phyloP scores from a whole-genome alignment of 305 asterid genomes.

The Fraxinus albicans region DNA sequence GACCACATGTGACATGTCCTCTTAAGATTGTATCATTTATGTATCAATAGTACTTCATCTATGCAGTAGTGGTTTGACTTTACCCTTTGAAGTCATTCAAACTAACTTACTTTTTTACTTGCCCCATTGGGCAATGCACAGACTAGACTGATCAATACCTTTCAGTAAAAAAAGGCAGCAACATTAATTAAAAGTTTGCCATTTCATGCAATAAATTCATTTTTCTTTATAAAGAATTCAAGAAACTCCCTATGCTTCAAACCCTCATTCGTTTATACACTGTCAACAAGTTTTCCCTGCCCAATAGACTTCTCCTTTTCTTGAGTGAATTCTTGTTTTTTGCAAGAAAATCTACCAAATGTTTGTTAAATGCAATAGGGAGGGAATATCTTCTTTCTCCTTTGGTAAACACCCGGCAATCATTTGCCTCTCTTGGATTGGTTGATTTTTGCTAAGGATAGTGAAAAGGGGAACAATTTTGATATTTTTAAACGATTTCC shows the following conservation, averaged over 20 bases:
- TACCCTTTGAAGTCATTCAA: conserved; percentile 8
- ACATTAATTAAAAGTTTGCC: conserved; percentile 14
- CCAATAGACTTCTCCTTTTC: conserved; percentile 29
- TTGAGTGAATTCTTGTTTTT: conserved; percentile 11
- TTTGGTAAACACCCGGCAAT: conserved; percentile 13
- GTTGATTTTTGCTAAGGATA: conserved; percentile 6
- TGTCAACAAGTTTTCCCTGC: conserved; percentile 12
- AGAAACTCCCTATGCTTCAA: conserved; percentile 1
- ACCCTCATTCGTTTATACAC: conserved; percentile 17
- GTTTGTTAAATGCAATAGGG: conserved; percentile 6
- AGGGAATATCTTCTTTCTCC: conserved; percentile 27
- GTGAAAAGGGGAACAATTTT: not conserved
- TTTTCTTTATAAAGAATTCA: not conserved
- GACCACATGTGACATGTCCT: not conserved
- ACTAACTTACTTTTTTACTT: conserved; percentile 3
- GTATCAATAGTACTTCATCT: not conserved
- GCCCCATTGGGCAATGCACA: conserved; percentile 32
- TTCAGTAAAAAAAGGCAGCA: conserved; percentile 28
- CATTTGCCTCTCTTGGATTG: conserved; percentile 22
- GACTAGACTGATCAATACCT: conserved; percentile 21
- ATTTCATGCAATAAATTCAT: not conserved
- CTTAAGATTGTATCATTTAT: not conserved
- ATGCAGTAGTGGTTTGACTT: not conserved
- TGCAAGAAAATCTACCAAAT: conserved; percentile 6
- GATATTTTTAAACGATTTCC: not conserved